These are phyloP conservation scores for Neopestalotiopsis clavispora DNA, from an alignment of 2,329 filamentous ascomycete species.

Conservation along the genomic window DNA sequence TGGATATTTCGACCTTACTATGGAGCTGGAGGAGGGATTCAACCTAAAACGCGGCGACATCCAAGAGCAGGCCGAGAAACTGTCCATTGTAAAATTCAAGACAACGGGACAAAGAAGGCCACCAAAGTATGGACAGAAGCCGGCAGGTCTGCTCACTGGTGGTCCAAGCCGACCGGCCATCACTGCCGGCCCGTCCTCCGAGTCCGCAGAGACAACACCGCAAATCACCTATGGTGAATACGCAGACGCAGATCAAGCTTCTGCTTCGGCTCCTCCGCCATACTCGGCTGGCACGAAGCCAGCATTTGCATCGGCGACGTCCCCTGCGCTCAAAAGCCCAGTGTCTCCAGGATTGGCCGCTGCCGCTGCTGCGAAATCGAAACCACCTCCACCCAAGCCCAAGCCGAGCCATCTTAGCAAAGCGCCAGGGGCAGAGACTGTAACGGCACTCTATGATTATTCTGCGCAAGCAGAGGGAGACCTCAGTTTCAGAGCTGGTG, in stretches of 20 bases:
- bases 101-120: constrained; percentile 74
- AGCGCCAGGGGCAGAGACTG: constrained; percentile 70
- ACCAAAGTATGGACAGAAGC: constrained; percentile 60
- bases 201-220: constrained; percentile 27
- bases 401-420: constrained; percentile 77
- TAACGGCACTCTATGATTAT: constrained; percentile 93
- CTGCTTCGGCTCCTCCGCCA: constrained; percentile 77
- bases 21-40: constrained; percentile 92
- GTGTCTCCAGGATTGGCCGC: constrained; percentile 43
- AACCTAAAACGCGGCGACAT: constrained; percentile 86
- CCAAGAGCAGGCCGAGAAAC: constrained; percentile 80
- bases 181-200: constrained; percentile 44
- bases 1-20: constrained; percentile 92
- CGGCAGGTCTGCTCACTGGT: constrained; percentile 42
- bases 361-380: constrained; percentile 67
- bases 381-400: constrained; percentile 77
- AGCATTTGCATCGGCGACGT: constrained; percentile 33
- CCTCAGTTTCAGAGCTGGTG: constrained; percentile 85
- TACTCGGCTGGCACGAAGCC: constrained; percentile 59
- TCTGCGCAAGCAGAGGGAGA: constrained; percentile 95
- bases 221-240: constrained; percentile 25
- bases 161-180: constrained; percentile 48
- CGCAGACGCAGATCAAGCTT: constrained; percentile 45
- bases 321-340: constrained; percentile 33
- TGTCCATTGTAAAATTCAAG: constrained; percentile 90